These are phyloP conservation scores for Coemansia pectinata DNA, from an alignment of 192 early-diverging fungal species.

Conservation along the genomic window DNA sequence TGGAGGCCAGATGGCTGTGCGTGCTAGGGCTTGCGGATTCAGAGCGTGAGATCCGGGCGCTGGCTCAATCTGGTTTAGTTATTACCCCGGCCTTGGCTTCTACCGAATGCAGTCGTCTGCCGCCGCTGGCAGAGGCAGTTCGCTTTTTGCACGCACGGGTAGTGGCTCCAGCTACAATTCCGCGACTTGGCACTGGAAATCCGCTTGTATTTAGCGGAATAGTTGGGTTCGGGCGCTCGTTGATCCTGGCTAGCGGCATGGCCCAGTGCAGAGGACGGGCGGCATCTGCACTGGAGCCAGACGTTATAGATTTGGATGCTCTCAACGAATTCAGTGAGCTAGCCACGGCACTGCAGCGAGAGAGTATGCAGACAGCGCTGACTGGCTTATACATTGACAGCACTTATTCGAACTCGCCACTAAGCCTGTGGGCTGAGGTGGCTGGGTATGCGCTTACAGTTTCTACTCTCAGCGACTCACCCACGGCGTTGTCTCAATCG, in stretches of 20 bases:
- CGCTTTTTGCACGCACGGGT: constrained; percentile 13
- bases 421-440: constrained; percentile 18
- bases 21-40: constrained; percentile 52
- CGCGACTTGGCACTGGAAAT: not conserved
- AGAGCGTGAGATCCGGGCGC: constrained; percentile 29
- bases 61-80: constrained; percentile 30
- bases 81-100: constrained; percentile 6
- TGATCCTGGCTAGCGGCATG: constrained; percentile 33
- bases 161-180: not conserved
- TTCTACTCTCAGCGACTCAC: not conserved
- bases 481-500: constrained; percentile 14
- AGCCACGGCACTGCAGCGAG: constrained; percentile 17
- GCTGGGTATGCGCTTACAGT: not conserved
- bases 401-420: not conserved
- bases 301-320: constrained; percentile 23
- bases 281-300: not conserved
- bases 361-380: constrained; percentile 27
- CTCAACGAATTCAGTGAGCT: constrained; percentile 27
- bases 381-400: not conserved
- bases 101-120: constrained; percentile 4
- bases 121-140: constrained; percentile 19
- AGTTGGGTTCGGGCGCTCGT: constrained; percentile 34
- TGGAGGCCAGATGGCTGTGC: constrained; percentile 64
- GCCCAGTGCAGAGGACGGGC: not conserved
- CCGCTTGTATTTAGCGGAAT: constrained; percentile 19